Evolutionary conservation across 805 yeast genomes (phyloP), one percentile per base, ranked within the genome.

Genomic region (Barnettozyma vustinii): DNA sequence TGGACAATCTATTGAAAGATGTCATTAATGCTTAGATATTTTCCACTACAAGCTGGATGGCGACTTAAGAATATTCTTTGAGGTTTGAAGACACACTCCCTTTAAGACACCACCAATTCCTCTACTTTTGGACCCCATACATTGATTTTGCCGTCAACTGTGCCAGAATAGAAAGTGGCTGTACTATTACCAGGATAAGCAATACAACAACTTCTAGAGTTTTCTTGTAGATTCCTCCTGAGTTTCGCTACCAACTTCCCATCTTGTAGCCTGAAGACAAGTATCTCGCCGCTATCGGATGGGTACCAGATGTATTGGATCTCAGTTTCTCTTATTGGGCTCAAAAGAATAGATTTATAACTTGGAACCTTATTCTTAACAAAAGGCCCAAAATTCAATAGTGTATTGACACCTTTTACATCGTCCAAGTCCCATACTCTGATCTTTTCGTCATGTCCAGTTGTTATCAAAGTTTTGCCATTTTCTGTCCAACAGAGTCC

Each of bases 401-500:
- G 71, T 53, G 80, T 79, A 59, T 87, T 87, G 25, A 76, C 56
- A 1, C 73, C 72, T 1, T 72, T 71, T 19, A n/a, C 19, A 0
- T 77, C 76, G 12, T 65, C 59, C 65, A 86, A 67, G 55, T 84
- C 83, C 97, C 97, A 91, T 1, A 84, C 79, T 18, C 89, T 68
- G 9, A 88, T 74, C 56, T 80, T 84, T 46, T 90, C 96, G 63
- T 91, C 97, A 45, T 79, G 76, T 0, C 96, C 97, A 0, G 84
- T 70, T 1, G 89, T 79, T 18, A 82, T 67, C 32, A 92, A 59
- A 39, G 75, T 70, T 35, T 73, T 71, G 0, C 97, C 97, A 16
- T 65, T 57, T 9, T 78, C 82, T 50, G 78, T 77, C 94, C 96
- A 91, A 15, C 74, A 66, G 4, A 91, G 58, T 1, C 96, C 95